Base-by-base conservation (phyloP, 1,284 basidiomycete species). In the Pascua guehoae region DNA sequence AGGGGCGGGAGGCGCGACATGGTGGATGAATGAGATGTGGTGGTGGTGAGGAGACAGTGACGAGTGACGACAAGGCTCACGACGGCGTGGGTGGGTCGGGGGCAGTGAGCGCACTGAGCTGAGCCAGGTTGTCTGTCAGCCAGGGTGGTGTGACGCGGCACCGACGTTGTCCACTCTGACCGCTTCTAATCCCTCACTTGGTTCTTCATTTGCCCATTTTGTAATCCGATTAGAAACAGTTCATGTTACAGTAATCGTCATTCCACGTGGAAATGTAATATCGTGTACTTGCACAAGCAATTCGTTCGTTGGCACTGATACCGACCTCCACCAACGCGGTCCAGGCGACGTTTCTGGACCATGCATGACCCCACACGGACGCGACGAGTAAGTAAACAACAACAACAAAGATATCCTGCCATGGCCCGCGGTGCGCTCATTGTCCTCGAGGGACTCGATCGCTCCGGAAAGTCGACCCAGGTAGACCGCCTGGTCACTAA, bases 381-480 rank as follows among this genome's bases (percentile, higher is more conserved):
- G 24, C 24, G 24, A 7, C 24, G 24, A 32, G 24, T 32, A 32
- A 32, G n/a, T n/a, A n/a, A n/a, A n/a, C n/a, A n/a, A 32, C 24
- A 32, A 32, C 24, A 32, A n/a, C n/a, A 32, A 32, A 32, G 3
- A 32, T 32, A 32, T 32, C 44, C n/a, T n/a, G 51, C 45, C 17
- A 54, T 51, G 49, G 12, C 50, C 12, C 61, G 76, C 54, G 91
- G 89, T 1, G 82, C 86, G 8, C 92, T 97, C 78, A 88, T 96
- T 69, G 92, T 92, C 40, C 82, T 96, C 54, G 93, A 97, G 75
- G 93, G 93, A 2, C 84, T 96, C n/a, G 93, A 96, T 73, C 82
- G 89, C 59, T 91, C 89, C 0, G 93, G 93, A 12, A 96, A 96
- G 75, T 89, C 87, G 47, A 96, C 91, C 0, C 93, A 96, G 71